These are phyloP conservation scores for Camellia japonica DNA, from an alignment of 148 eudicot genomes.

Conservation along the genomic window DNA sequence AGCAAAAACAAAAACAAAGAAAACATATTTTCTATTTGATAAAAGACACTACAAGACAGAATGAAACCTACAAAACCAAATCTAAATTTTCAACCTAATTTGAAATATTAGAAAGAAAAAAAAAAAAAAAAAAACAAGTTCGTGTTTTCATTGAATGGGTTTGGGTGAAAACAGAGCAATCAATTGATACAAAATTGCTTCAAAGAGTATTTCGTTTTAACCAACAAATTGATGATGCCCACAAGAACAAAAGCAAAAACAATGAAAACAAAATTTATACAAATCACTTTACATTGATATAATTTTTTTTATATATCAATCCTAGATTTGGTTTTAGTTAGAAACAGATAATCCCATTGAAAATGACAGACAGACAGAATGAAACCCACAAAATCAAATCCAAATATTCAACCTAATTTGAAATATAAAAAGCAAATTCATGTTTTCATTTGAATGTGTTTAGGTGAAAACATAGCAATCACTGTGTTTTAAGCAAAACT, in stretches of 20 bases:
- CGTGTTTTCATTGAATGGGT: neutral
- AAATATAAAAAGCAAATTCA: neutral
- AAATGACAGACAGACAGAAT: slow-evolving; percentile 10
- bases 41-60: neutral
- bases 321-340: neutral
- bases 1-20: too few species aligned
- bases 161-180: slow-evolving; percentile 12
- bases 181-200: too few species aligned
- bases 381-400: slow-evolving; percentile 1
- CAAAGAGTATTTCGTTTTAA: too few species aligned
- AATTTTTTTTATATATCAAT: too few species aligned
- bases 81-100: neutral
- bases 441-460: neutral
- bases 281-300: too few species aligned
- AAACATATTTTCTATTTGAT: too few species aligned
- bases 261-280: neutral
- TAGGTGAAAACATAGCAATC: slow-evolving; percentile 8
- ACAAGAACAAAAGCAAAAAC: neutral
- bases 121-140: neutral
- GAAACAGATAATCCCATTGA: neutral
- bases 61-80: neutral
- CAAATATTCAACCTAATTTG: neutral
- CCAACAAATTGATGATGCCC: neutral
- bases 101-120: too few species aligned
- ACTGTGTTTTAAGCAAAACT: neutral